phyloP scores from a whole-genome alignment of 2,329 filamentous ascomycete species.

The Epichloe elymi region DNA sequence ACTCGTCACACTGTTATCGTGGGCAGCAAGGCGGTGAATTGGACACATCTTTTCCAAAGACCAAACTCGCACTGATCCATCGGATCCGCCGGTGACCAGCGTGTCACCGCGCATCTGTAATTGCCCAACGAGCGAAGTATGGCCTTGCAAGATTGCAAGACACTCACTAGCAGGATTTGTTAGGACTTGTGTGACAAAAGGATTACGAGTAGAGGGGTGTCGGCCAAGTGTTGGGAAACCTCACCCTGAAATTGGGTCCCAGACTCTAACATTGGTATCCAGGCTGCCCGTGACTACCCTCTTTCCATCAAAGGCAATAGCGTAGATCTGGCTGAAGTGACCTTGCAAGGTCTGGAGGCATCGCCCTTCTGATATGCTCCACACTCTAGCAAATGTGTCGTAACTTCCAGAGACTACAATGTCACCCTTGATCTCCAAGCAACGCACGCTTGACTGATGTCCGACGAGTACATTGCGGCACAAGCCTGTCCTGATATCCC shows the following conservation, averaged over 20 bases:
- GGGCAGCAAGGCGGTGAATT: slow-evolving; percentile 87
- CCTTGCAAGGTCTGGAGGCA: slow-evolving; percentile 83
- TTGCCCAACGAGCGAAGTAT: slow-evolving; percentile 93
- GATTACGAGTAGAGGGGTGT: neutral
- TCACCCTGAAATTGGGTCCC: slow-evolving; percentile 82
- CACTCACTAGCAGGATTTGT: slow-evolving; percentile 43
- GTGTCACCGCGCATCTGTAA: slow-evolving; percentile 92
- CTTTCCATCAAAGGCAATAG: slow-evolving; percentile 90
- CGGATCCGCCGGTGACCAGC: slow-evolving; percentile 88
- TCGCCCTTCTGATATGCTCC: slow-evolving; percentile 92
- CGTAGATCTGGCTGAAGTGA: slow-evolving; percentile 98
- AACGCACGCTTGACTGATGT: slow-evolving; percentile 90
- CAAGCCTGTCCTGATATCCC: slow-evolving; percentile 79
- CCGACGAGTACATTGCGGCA: slow-evolving; percentile 88
- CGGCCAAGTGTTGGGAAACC: slow-evolving; percentile 13
- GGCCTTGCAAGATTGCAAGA: slow-evolving; percentile 84
- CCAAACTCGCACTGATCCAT: slow-evolving; percentile 94
- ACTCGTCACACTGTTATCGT: slow-evolving; percentile 97
- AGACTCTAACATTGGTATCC: slow-evolving; percentile 93
- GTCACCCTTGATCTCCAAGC: slow-evolving; percentile 90
- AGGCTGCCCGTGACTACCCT: slow-evolving; percentile 90
- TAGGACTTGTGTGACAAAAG: neutral
- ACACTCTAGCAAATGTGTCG: slow-evolving; percentile 91
- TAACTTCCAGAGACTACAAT: slow-evolving; percentile 97
- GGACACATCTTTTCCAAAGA: slow-evolving; percentile 80